Base-by-base conservation (phyloP, 2,329 filamentous ascomycete species). In the Plectosphaerella sp. region DNA sequence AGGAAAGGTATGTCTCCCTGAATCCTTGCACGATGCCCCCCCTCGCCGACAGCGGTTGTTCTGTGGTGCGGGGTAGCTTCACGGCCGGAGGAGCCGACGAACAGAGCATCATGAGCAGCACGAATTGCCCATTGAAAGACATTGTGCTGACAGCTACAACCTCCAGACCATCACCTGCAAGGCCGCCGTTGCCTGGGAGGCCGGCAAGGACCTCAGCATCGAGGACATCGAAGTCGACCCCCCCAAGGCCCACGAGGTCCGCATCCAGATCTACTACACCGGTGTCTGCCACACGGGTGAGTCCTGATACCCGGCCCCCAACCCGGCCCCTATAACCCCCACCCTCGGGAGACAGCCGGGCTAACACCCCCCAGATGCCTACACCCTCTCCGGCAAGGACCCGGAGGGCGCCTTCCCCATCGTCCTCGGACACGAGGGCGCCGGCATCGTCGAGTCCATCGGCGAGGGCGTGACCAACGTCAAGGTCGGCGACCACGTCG, bases 111-210 rank as follows among this genome's bases (percentile, higher is more conserved):
- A 22, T 22, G 28, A 33, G 4, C 3, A 39, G 37, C 4, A 43
- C 4, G 41, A 4, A 43, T 43, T 43, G 41, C n/a, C 39, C 7
- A n/a, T 43, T n/a, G n/a, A 43, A 7, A 18, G 53, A 7, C 37
- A 9, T 35, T 51, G 42, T 33, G 48, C 54, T 56, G 28, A 56
- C 41, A 20, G 35, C 50, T 51, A 42, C 36, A 50, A 37, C 36
- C 14, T 45, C 18, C 64, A 97, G 91, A 91, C 89, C 64, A 96
- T 96, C 69, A 95, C 87, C 65, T 97, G 92, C 84, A 93, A 94
- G 87, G 94, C 94, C 61, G 94, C 94, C 65, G 88, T 99, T 58
- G 94, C 94, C 70, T 99, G 94, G 94, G 93, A 92, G 74, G 91
- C 94, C 47, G 92, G 89, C 69, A 89, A 96, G 77, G 87, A 90